Conservation (phyloP, 345 rosid genomes). For the Boechera stricta region DNA sequence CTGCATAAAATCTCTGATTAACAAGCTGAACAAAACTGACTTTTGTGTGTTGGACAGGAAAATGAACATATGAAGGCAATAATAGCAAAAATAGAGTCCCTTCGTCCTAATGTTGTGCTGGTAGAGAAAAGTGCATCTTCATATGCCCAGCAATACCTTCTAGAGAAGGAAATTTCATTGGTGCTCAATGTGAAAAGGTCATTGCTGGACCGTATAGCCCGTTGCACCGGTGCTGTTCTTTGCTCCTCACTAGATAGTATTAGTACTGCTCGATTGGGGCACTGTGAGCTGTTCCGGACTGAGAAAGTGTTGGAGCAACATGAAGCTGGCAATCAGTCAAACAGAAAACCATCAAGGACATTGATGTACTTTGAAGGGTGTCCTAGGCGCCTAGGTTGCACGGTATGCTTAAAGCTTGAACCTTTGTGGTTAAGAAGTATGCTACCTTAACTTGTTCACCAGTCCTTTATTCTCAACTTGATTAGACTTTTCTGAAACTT, state of each 20-base stretch:
- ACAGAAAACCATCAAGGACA: constrained; percentile 83
- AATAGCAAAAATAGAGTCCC: constrained; percentile 80
- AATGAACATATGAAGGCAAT: constrained; percentile 85
- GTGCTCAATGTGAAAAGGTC: constrained; percentile 87
- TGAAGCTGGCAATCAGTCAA: constrained; percentile 63
- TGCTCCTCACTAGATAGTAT: constrained; percentile 73
- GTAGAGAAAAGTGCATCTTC: constrained; percentile 97
- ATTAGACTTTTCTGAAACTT: constrained; percentile 37
- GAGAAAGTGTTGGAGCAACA: constrained; percentile 83
- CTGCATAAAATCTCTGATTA: constrained; percentile 3
- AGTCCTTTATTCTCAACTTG: constrained; percentile 24
- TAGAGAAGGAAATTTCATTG: constrained; percentile 88
- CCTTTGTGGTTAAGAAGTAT: background rate
- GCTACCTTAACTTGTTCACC: background rate
- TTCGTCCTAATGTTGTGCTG: constrained; percentile 88
- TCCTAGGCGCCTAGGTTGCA: constrained; percentile 98
- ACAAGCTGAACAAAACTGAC: constrained; percentile 20
- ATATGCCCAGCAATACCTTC: constrained; percentile 77
- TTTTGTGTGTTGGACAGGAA: constrained; percentile 61
- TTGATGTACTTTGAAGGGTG: constrained; percentile 99
- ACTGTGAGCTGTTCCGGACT: constrained; percentile 82
- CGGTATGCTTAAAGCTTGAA: constrained; percentile 58
- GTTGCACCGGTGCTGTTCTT: constrained; percentile 84
- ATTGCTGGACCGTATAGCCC: constrained; percentile 86
- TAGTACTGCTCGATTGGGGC: constrained; percentile 68